Base-by-base conservation (phyloP, 108 stramenopile genomes). In the Cyclotella kingstonii region DNA sequence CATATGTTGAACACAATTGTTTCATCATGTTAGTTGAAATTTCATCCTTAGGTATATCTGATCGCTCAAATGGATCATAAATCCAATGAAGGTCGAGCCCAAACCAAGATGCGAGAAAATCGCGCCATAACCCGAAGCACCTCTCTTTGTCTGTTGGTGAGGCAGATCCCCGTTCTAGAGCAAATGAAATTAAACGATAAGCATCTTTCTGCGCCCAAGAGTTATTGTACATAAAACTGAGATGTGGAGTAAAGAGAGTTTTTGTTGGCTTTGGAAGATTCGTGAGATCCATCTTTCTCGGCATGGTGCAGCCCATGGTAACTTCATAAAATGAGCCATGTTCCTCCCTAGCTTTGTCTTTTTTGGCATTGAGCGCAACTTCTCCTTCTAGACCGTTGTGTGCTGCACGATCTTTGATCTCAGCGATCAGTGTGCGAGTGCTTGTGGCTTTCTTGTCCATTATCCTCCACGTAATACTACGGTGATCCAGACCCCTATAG, bases 281-380 rank as follows among this genome's bases (percentile, higher is more conserved):
- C 12, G 83, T 81, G 38, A 94, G 67, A 76, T 94, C 87, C 47
- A 91, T 47, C 30, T 84, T 66, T 23, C 51, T 64, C 23, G 62
- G 49, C 22, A 89, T 51, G 0, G 66, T 41, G 40, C 68, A 54
- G 7, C 76, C 73, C 89, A 87, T 90, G n/a, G 89, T 94, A 4
- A 83, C 73, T 62, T 89, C 84, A 54, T 87, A 94, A 61, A 94
- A 90, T 15, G 65, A 57, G 10, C 93, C 93, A 50, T 86, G 84
- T 58, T 94, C 93, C 63, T 94, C 93, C 60, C 87, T 89, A 15
- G 85, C 86, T 70, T 94, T 94, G 23, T 90, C 87, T 36, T 82
- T 60, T 17, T 84, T 80, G 66, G 73, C 85, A 42, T 66, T 77
- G n/a, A 84, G 49, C 6, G 89, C 83, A 38, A 75, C 80, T 21